A percentile compares a stretch with the other conserved stretches of the same genome.
These are phyloP conservation scores for Trichaptum fuscoviolaceum DNA, from an alignment of 768 basidiomycete genomes.

Conservation along the genomic window DNA sequence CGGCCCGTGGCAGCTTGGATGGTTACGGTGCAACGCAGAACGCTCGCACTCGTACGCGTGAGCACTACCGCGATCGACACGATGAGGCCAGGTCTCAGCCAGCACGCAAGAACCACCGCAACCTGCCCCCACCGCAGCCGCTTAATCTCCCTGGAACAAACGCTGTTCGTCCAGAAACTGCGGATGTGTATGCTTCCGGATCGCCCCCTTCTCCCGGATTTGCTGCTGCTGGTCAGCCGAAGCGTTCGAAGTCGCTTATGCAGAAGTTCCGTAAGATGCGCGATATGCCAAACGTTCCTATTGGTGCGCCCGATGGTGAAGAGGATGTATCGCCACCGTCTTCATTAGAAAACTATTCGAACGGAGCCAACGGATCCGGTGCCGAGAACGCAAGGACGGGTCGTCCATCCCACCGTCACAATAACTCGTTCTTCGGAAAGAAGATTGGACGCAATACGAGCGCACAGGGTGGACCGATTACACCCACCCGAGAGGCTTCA, in stretches of 20 bases:
- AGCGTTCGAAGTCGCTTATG: conserved; percentile 79
- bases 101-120: conserved; percentile 37
- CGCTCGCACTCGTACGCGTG: conserved; percentile 44
- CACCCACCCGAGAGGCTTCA: conserved; percentile 25
- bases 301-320: conserved; percentile 40
- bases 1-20: conserved; percentile 65
- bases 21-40: conserved; percentile 33
- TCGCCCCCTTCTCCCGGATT: conserved; percentile 39
- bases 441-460: conserved; percentile 37
- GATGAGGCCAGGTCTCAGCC: conserved; percentile 31
- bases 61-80: conserved; percentile 39
- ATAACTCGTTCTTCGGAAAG: conserved; percentile 76
- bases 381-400: conserved; percentile 13
- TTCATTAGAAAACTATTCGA: conserved; percentile 26
- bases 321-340: conserved; percentile 39
- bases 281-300: conserved; percentile 77
- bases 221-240: conserved; percentile 37
- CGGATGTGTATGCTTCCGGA: conserved; percentile 28
- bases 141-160: conserved; percentile 60
- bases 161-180: conserved; percentile 31
- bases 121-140: conserved; percentile 76
- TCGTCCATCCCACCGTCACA: conserved; percentile 65
- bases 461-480: conserved; percentile 31
- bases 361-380: conserved; percentile 10
- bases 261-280: conserved; percentile 87